Evolutionary conservation across 2,329 filamentous ascomycete genomes (phyloP).

Genomic region (Corinectria fuckeliana): DNA sequence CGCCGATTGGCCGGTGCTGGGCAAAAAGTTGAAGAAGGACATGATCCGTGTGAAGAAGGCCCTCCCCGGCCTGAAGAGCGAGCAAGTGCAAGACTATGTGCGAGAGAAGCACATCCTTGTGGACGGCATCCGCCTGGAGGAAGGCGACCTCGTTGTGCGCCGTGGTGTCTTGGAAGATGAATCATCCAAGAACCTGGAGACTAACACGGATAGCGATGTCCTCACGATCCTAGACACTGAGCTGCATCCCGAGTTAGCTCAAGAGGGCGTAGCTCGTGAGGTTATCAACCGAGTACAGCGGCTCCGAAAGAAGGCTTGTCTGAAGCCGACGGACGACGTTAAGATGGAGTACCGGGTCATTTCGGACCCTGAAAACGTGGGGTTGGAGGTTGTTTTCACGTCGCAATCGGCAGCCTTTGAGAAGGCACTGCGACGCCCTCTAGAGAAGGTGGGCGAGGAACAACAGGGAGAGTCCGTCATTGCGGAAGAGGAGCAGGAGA

Average conservation of each 20-base stretch:
- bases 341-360: conserved; percentile 91
- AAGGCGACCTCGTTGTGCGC: conserved; percentile 80
- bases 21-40: conserved; percentile 98
- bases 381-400: conserved; percentile 72
- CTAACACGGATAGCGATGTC: conserved; percentile 87
- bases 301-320: conserved; percentile 89
- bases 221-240: conserved; percentile 88
- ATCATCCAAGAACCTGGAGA: conserved; percentile 76
- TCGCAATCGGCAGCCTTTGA: conserved; percentile 73
- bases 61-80: conserved; percentile 77
- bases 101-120: conserved; percentile 77
- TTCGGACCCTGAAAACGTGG: conserved; percentile 78
- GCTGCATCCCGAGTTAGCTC: conserved; percentile 82
- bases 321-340: conserved; percentile 91
- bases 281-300: conserved; percentile 93
- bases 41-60: conserved; percentile 91
- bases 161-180: conserved; percentile 78
- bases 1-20: conserved; percentile 92
- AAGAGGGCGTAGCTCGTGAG: conserved; percentile 89
- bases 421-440: conserved; percentile 77
- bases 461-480: conserved; percentile 58
- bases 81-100: conserved; percentile 82
- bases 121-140: conserved; percentile 82
- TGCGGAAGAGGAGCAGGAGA: conserved; percentile 82
- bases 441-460: conserved; percentile 58